A percentile compares a stretch with the other conserved stretches of the same genome.
Evolutionary conservation across 805 yeast species (phyloP).

Genomic region (Alloascoidea africana): DNA sequence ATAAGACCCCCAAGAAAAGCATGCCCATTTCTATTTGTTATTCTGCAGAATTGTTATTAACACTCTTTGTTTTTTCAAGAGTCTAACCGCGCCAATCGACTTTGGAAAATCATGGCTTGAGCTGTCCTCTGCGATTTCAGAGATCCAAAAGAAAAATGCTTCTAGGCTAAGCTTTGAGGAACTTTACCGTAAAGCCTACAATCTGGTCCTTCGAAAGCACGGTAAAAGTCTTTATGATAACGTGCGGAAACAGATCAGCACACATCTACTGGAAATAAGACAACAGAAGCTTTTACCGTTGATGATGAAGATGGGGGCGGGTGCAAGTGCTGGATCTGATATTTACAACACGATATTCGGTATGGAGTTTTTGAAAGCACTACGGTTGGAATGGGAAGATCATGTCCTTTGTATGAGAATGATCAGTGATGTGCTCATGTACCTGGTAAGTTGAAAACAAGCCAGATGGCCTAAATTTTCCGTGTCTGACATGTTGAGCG

Average conservation of each 20-base stretch:
- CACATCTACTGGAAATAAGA: conserved; percentile 21
- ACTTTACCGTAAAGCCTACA: conserved; percentile 66
- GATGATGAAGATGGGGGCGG: too few relatives aligned
- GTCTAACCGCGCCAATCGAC: conserved; percentile 26
- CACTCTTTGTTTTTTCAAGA: too few relatives aligned
- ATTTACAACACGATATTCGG: conserved; percentile 9
- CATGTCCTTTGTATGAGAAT: conserved; percentile 60
- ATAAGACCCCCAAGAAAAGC: conserved; percentile 51
- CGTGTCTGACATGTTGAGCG: background rate
- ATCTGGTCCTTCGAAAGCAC: conserved; percentile 52
- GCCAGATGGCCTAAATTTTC: background rate
- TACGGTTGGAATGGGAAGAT: conserved; percentile 47
- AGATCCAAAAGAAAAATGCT: conserved; percentile 60
- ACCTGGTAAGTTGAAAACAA: conserved; percentile 23
- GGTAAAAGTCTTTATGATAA: conserved; percentile 54
- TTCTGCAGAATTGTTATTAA: too few relatives aligned
- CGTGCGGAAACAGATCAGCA: conserved; percentile 31
- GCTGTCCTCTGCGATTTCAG: conserved; percentile 49
- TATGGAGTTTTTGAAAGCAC: conserved; percentile 16
- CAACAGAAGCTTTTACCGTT: conserved; percentile 7
- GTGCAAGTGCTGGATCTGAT: conserved; percentile 12
- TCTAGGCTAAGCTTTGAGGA: conserved; percentile 69
- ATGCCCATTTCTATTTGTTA: too few relatives aligned
- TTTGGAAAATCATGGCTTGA: conserved; percentile 55
- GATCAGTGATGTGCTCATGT: conserved; percentile 75